Conservation (phyloP, 2,329 filamentous ascomycete genomes). For the Fusarium subglutinans region DNA sequence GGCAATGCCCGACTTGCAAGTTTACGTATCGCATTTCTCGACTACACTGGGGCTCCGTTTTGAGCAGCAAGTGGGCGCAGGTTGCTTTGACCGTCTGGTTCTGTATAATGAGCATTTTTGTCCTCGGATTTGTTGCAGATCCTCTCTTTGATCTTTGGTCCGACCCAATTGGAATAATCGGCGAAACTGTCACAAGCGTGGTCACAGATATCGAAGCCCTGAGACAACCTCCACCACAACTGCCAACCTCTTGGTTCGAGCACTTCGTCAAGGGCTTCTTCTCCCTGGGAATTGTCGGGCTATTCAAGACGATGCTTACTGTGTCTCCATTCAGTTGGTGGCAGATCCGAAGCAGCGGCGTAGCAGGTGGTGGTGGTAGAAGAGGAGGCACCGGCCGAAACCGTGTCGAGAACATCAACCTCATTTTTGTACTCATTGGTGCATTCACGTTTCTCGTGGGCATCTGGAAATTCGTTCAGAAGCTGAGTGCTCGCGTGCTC, state of each 20-base stretch:
- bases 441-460: conserved; percentile 83
- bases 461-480: conserved; percentile 83
- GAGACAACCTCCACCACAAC: conserved; percentile 54
- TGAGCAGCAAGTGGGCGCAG: conserved; percentile 74
- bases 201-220: conserved; percentile 53
- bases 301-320: conserved; percentile 80
- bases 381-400: conserved; percentile 76
- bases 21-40: conserved; percentile 84
- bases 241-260: conserved; percentile 73
- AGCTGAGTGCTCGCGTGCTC: conserved; percentile 76
- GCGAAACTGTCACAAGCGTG: conserved; percentile 59
- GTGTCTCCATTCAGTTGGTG: conserved; percentile 81
- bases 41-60: conserved; percentile 76
- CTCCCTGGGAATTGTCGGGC: conserved; percentile 87
- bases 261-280: conserved; percentile 92
- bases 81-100: conserved; percentile 76
- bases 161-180: conserved; percentile 75
- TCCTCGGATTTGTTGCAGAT: conserved; percentile 91
- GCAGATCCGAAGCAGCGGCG: conserved; percentile 72
- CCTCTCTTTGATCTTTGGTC: conserved; percentile 90
- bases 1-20: conserved; percentile 86
- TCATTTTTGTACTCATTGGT: conserved; percentile 82
- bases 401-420: conserved; percentile 80
- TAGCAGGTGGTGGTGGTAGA: conserved; percentile 61
- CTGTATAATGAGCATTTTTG: conserved; percentile 76